phyloP scores from a whole-genome alignment of 2,329 filamentous ascomycete species.

The Rutstroemia sp. region DNA sequence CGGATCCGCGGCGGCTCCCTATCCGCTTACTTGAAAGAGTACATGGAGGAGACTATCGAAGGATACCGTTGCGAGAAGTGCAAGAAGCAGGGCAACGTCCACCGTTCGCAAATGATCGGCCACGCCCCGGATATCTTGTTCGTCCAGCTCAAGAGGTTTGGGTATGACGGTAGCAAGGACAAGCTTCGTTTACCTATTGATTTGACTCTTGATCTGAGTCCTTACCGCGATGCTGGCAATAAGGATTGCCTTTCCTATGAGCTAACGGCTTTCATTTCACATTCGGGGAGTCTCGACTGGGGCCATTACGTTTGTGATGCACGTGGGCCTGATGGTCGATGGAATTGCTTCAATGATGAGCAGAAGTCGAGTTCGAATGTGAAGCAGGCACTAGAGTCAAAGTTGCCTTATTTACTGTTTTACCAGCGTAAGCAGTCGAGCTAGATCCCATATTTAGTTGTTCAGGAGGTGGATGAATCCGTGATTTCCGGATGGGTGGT shows the following conservation, averaged over 20 bases:
- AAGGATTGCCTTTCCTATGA: conserved; percentile 21
- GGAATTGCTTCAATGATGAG: conserved; percentile 21
- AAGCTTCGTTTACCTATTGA: conserved; percentile 22
- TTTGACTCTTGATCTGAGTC: conserved; percentile 20
- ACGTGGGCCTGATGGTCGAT: conserved; percentile 16
- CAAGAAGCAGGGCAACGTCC: conserved; percentile 11
- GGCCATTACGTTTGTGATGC: conserved; percentile 24
- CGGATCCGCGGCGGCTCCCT: conserved; percentile 16
- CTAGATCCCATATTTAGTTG: background rate
- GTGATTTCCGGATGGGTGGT: background rate
- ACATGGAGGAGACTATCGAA: conserved; percentile 18
- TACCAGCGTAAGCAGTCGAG: conserved; percentile 7
- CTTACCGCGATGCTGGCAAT: conserved; percentile 12
- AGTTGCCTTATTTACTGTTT: conserved; percentile 7
- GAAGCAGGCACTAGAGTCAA: conserved; percentile 5
- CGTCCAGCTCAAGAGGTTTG: conserved; percentile 26
- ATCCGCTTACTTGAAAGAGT: conserved; percentile 17
- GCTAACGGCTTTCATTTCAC: conserved; percentile 27
- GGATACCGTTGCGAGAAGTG: conserved; percentile 26
- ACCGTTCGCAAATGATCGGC: conserved; percentile 15
- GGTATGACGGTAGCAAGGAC: conserved; percentile 13
- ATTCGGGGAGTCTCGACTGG: conserved; percentile 15
- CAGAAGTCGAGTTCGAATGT: conserved; percentile 20
- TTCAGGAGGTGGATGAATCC: background rate
- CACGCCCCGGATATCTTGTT: conserved; percentile 22